A percentile compares a stretch with the other conserved stretches of the same genome.
Evolutionary conservation across 164 flowering plant species (phyloP).

Genomic region (Vitis rotundifolia): DNA sequence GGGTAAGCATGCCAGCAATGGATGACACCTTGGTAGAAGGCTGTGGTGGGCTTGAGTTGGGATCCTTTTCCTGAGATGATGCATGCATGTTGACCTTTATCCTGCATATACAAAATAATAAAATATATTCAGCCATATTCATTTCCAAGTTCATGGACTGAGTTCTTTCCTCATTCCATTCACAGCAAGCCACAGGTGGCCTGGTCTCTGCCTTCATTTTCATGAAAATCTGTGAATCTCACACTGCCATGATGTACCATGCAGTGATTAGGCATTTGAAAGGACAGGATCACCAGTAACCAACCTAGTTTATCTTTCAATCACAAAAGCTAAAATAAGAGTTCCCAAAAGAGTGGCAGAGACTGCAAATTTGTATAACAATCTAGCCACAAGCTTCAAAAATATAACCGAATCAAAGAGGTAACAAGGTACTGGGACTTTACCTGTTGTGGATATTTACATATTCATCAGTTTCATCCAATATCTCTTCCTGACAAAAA

Average conservation of each 20-base stretch:
- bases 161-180: not conserved
- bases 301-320: too few relatives aligned
- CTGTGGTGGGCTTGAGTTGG: conserved; percentile 14
- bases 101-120: conserved; percentile 38
- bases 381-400: too few relatives aligned
- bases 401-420: too few relatives aligned
- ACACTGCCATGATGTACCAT: not conserved
- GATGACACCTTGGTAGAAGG: conserved; percentile 28
- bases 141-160: not conserved
- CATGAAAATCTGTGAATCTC: not conserved
- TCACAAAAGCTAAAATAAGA: not conserved
- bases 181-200: not conserved
- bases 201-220: not conserved
- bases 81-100: conserved; percentile 85
- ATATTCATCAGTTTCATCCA: conserved; percentile 95
- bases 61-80: conserved; percentile 41
- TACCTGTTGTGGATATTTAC: conserved; percentile 93
- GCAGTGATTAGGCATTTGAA: not conserved
- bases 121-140: not conserved
- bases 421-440: not conserved
- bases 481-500: conserved; percentile 80
- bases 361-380: not conserved
- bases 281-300: not conserved
- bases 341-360: not conserved
- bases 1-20: conserved; percentile 11